phyloP scores from a whole-genome alignment of 345 rosid species.

The Toxicodendron radicans region DNA sequence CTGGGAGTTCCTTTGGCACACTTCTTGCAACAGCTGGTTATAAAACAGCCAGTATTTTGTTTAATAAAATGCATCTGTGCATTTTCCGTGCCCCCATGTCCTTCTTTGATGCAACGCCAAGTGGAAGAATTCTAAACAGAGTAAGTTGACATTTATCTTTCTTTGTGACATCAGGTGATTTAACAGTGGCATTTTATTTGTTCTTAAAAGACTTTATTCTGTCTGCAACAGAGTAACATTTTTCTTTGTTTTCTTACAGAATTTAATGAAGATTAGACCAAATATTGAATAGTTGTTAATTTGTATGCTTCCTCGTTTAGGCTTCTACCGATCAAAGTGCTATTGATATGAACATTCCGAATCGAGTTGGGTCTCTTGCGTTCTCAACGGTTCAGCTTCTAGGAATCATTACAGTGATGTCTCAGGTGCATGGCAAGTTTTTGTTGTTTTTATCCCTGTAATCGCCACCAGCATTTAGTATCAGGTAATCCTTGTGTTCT shows the following conservation, averaged over 20 bases:
- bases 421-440: conserved; percentile 70
- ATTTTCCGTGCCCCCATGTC: conserved; percentile 85
- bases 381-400: conserved; percentile 48
- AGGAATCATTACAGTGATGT: conserved; percentile 62
- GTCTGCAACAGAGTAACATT: background rate
- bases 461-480: conserved; percentile 56
- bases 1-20: conserved; percentile 57
- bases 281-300: background rate
- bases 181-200: too few species aligned
- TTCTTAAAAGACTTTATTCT: background rate
- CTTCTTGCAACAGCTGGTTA: conserved; percentile 61
- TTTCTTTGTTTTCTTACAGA: background rate
- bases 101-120: conserved; percentile 77
- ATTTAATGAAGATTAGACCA: background rate
- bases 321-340: conserved; percentile 82
- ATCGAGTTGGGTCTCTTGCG: conserved; percentile 45
- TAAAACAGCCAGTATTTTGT: conserved; percentile 65
- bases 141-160: conserved; percentile 27
- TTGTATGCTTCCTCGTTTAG: conserved; percentile 30
- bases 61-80: conserved; percentile 57
- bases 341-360: conserved; percentile 52
- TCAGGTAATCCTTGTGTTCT: conserved; percentile 41
- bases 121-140: conserved; percentile 61
- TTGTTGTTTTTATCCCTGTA: conserved; percentile 55
- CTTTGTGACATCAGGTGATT: background rate